Conservation (phyloP, 306 rosid genomes). For the Acacia acuminata region DNA sequence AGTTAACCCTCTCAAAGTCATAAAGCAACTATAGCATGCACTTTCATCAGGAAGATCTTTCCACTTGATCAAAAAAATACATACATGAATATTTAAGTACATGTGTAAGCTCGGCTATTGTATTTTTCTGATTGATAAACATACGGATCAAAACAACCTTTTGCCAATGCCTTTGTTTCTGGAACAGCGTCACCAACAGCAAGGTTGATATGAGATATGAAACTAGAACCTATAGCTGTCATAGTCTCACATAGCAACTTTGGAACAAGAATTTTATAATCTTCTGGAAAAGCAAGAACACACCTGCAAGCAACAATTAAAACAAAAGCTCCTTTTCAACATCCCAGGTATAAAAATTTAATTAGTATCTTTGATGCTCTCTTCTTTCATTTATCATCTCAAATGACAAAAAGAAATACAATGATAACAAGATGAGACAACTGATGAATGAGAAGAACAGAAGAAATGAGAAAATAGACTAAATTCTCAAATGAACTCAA, state of each 20-base stretch:
- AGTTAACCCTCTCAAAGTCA: neutral
- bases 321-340: conserved; percentile 21
- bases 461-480: neutral
- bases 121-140: conserved; percentile 13
- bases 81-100: neutral
- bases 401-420: conserved; percentile 16
- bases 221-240: conserved; percentile 77
- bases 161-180: conserved; percentile 88
- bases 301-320: conserved; percentile 65
- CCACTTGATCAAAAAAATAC: neutral
- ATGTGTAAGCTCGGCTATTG: neutral
- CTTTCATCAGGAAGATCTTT: neutral
- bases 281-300: conserved; percentile 86
- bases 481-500: neutral
- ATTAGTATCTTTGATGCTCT: conserved; percentile 23
- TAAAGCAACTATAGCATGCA: neutral
- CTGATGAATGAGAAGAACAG: neutral
- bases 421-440: conserved; percentile 5
- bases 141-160: conserved; percentile 59
- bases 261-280: conserved; percentile 81
- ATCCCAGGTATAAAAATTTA: conserved; percentile 2
- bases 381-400: neutral
- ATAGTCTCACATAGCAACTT: conserved; percentile 83
- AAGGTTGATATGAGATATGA: conserved; percentile 81
- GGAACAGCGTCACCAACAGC: conserved; percentile 89